These are phyloP conservation scores for Globisporangium perplexum DNA, from an alignment of 352 stramenopile genomes.

Conservation along the genomic window DNA sequence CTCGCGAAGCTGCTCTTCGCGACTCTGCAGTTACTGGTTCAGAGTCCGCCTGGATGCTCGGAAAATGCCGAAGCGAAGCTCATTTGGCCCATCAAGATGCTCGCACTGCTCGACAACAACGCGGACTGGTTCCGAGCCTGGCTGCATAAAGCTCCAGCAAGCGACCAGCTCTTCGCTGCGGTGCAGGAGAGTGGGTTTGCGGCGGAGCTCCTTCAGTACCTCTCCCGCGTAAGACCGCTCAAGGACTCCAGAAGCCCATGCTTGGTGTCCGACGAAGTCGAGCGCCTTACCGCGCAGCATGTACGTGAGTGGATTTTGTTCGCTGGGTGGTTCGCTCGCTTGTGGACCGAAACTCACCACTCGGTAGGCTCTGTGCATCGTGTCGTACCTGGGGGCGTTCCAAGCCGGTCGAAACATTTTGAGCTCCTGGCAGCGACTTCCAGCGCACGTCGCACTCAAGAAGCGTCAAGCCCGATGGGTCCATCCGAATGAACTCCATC, in stretches of 20 bases:
- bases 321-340: not conserved
- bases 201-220: constrained; percentile 29
- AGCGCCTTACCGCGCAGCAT: constrained; percentile 18
- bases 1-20: constrained; percentile 33
- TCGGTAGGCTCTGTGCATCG: constrained; percentile 19
- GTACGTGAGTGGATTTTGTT: constrained; percentile 20
- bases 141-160: constrained; percentile 30
- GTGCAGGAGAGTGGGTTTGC: constrained; percentile 29
- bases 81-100: constrained; percentile 18
- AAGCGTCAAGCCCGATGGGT: constrained; percentile 16
- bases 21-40: constrained; percentile 39
- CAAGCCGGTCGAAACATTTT: constrained; percentile 20
- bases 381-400: constrained; percentile 30
- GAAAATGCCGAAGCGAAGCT: constrained; percentile 19
- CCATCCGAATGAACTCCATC: constrained; percentile 2
- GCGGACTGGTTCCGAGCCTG: constrained; percentile 45
- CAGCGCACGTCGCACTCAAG: constrained; percentile 22
- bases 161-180: constrained; percentile 30
- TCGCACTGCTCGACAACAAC: constrained; percentile 26
- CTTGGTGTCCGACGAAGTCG: constrained; percentile 6
- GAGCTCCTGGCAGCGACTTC: constrained; percentile 17
- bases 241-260: constrained; percentile 6
- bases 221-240: constrained; percentile 34
- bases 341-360: not conserved
- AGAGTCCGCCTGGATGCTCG: constrained; percentile 23